Base-by-base conservation (phyloP, 2,329 filamentous ascomycete species). In the Phyllosticta citrichinensis region DNA sequence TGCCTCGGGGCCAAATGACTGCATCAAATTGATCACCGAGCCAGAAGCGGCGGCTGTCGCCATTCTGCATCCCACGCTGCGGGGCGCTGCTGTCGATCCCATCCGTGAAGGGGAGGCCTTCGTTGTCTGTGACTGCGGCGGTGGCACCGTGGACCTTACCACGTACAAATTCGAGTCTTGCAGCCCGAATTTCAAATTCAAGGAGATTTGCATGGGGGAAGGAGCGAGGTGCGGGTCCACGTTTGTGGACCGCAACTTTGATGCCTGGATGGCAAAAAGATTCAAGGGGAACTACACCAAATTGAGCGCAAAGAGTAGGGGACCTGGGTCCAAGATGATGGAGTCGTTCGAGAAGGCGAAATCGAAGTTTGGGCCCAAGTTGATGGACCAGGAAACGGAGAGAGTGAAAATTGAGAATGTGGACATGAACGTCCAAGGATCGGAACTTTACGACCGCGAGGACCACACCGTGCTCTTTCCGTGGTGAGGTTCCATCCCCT, bases 1-100 rank as follows among this genome's bases (percentile, higher is more conserved):
- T 86, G 89, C 88, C 4, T 81, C 71, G n/a, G 81, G 82, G 62
- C 83, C 84, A 51, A 30, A n/a, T 8, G 56, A 27, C n/a, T 82
- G 87, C 62, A 83, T 92, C 64, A 87, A 89, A 75, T 86, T 92
- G 79, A 90, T 92, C 62, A 89, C 85, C 65, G 88, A 92, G 75
- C 88, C 87, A 0, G 88, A 92, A 74, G 88, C 88, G 1, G 88
- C 88, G 0, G 88, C 88, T 0, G 87, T 91, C 0, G 10, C 33
- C 4, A 17, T 40, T 40, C 33, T 40, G 11, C 33, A 40, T 14
- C 91, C 90, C 66, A 91, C 88, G 0, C 79, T 92, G 56, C 90
- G 89, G 74, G 87, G 87, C 0, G 90, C 91, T 62, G 87, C 90
- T 69, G 87, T 87, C 1, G 89, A 88, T 66, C 83, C 89, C 62